Conservation (phyloP, 345 rosid species). For the Aegle marmelos region DNA sequence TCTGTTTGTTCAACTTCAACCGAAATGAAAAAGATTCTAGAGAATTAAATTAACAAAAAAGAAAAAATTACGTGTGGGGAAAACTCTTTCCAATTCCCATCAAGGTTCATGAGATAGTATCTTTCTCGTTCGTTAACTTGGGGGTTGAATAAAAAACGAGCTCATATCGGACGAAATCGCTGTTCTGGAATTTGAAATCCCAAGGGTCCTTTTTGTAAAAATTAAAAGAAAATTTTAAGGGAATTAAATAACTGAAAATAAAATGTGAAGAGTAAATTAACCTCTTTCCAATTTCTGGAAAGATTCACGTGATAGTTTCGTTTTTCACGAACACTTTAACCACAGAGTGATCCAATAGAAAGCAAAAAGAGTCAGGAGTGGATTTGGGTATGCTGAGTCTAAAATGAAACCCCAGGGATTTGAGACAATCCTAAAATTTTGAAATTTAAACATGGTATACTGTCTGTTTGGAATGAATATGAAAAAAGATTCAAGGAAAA, state of each 20-base stretch:
- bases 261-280: background rate
- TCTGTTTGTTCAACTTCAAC: background rate
- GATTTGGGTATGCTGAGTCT: background rate
- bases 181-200: conserved; percentile 9
- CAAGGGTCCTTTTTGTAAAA: background rate
- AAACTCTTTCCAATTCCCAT: conserved; percentile 3
- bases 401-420: background rate
- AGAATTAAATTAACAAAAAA: background rate
- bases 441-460: background rate
- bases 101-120: background rate
- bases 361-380: background rate
- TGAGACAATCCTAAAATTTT: conserved; percentile 27
- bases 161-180: conserved; percentile 20
- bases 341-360: background rate
- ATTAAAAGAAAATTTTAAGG: too few relatives aligned
- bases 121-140: background rate
- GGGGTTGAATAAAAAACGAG: background rate
- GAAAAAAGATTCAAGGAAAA: background rate
- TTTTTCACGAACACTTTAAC: background rate
- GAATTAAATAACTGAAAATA: background rate
- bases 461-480: background rate
- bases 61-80: background rate
- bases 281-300: background rate
- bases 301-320: background rate
- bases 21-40: background rate